Base-by-base conservation (phyloP, 2,329 filamentous ascomycete species). In the Colletotrichum sp. region DNA sequence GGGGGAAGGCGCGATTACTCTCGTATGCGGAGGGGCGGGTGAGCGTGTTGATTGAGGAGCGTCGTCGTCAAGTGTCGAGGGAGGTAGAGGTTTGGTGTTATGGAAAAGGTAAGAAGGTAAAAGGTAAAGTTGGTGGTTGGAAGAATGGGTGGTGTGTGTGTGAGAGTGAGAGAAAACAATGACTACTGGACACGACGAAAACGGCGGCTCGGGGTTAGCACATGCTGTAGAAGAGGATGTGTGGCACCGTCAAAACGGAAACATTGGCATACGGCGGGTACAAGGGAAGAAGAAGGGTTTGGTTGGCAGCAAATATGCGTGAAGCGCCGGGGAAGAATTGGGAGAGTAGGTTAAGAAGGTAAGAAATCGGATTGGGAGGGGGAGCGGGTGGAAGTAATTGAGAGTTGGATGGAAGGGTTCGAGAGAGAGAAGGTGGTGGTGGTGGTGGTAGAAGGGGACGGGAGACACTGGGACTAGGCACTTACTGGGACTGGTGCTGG, bases 181-280 rank as follows among this genome's bases (percentile, higher is more conserved):
- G 75, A 63, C 75, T 71, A 60, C 59, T 68, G 44, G 67, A 71
- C 66, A 71, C 44, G 75, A 77, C 66, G 75, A 71, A 75, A 76
- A 65, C 74, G 74, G 70, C 74, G 71, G 71, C 74, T 74, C 32
- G 71, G 67, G 72, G 75, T 75, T 71, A 77, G 75, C 75, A 77
- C 71, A 75, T 77, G 75, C 71, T 75, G 72, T 76, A 66, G 75
- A 77, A 77, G 71, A 60, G 49, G 24, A 77, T 60, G 67, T 75
- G 72, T 76, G 67, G 75, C 75, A 63, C 62, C 60, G 72, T 75
- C 55, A 76, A 57, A 71, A 71, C 60, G 34, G 66, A 77, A 75
- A 39, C 66, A 77, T 77, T 69, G 65, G 62, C 44, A 39, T 24
- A 44, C 34, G 63, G 75, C 55, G 72, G 72, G 34, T 69, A 60